These are phyloP conservation scores for Ormosia emarginata DNA, from an alignment of 306 rosid genomes.

Conservation along the genomic window DNA sequence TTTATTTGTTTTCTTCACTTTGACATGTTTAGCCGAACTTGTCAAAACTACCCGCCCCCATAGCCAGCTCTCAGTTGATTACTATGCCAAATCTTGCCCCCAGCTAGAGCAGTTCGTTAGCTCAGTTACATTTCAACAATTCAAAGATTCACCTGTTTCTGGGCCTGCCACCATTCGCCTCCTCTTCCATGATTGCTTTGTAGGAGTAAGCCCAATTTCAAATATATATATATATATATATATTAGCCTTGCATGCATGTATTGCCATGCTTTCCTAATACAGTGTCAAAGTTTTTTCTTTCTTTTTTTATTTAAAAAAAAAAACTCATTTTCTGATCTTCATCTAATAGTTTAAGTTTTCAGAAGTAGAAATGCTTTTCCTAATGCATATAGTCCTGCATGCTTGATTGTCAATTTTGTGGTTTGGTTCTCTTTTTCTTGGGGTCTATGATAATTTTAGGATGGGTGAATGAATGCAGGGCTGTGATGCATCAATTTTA, in stretches of 20 bases:
- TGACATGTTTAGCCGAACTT: slow-evolving; percentile 23
- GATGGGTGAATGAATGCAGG: slow-evolving; percentile 43
- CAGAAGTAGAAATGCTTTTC: not conserved
- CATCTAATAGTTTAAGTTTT: not conserved
- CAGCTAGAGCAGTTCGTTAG: slow-evolving; percentile 65
- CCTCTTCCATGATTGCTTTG: slow-evolving; percentile 93
- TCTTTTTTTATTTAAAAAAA: no score
- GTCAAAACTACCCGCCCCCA: slow-evolving; percentile 18
- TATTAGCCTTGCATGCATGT: slow-evolving; percentile 19
- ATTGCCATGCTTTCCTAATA: not conserved
- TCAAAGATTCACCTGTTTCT: slow-evolving; percentile 77
- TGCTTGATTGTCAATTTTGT: not conserved
- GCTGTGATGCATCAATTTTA: slow-evolving; percentile 83
- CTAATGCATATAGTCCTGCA: not conserved
- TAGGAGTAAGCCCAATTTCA: slow-evolving; percentile 54
- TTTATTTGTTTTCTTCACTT: slow-evolving; percentile 35
- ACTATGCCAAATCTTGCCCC: slow-evolving; percentile 81
- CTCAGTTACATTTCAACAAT: slow-evolving; percentile 70
- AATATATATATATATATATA: not conserved
- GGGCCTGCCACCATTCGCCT: slow-evolving; percentile 92
- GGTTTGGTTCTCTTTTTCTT: not conserved
- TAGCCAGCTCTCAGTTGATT: slow-evolving; percentile 53
- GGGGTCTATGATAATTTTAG: not conserved
- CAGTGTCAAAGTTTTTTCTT: not conserved
- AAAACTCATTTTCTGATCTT: not conserved